phyloP scores from a whole-genome alignment of 177 flowering plant genomes.

The Vitis hybrid region DNA sequence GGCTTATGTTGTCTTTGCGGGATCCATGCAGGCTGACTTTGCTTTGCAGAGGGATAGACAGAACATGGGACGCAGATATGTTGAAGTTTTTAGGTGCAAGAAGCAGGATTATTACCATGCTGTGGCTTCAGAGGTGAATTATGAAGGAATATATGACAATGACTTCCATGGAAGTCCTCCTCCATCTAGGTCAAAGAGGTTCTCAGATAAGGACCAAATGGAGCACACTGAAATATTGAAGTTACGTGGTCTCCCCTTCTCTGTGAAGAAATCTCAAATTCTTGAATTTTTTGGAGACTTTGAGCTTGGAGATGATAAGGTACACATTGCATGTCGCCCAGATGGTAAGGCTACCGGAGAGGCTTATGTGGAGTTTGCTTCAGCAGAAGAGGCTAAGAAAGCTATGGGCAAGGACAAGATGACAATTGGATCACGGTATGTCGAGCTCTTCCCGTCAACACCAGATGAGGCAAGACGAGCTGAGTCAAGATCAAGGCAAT shows the following conservation, averaged over 20 bases:
- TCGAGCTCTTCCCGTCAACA: slow-evolving; percentile 89
- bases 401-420: slow-evolving; percentile 93
- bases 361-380: slow-evolving; percentile 85
- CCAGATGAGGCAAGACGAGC: slow-evolving; percentile 72
- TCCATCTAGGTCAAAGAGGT: slow-evolving; percentile 58
- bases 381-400: slow-evolving; percentile 78
- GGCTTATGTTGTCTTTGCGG: slow-evolving; percentile 85
- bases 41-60: slow-evolving; percentile 80
- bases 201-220: slow-evolving; percentile 66
- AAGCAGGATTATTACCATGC: slow-evolving; percentile 92
- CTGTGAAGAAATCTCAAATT: slow-evolving; percentile 69
- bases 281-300: slow-evolving; percentile 72
- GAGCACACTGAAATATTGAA: slow-evolving; percentile 81
- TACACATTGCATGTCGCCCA: slow-evolving; percentile 71
- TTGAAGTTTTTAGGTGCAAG: slow-evolving; percentile 88
- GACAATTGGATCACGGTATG: slow-evolving; percentile 84
- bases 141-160: slow-evolving; percentile 61
- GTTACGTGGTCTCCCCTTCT: slow-evolving; percentile 86
- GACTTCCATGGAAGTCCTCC: slow-evolving; percentile 62
- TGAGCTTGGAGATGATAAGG: slow-evolving; percentile 49
- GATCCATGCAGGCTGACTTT: slow-evolving; percentile 70
- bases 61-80: slow-evolving; percentile 86
- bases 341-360: slow-evolving; percentile 98
- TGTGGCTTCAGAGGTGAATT: slow-evolving; percentile 80
- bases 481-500: slow-evolving; percentile 73